These are phyloP conservation scores for Lipomyces starkeyi DNA, from an alignment of 805 yeast species.

Conservation along the genomic window DNA sequence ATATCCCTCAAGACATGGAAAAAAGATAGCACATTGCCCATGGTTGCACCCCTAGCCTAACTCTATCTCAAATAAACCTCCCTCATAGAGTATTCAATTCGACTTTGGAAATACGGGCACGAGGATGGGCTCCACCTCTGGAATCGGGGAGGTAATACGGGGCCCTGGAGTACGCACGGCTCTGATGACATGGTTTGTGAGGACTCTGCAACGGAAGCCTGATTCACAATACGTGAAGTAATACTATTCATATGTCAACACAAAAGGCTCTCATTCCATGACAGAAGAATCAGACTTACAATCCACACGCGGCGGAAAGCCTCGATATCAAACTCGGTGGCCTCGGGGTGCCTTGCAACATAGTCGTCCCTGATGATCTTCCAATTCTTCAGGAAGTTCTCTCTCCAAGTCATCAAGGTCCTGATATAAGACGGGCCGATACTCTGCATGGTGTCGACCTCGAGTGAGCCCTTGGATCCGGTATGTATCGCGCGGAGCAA, in stretches of 20 bases:
- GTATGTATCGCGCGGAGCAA: neutral
- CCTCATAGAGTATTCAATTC: neutral
- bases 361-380: neutral
- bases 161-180: neutral
- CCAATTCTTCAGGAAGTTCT: neutral
- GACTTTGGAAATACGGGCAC: neutral
- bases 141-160: neutral
- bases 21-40: neutral
- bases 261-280: neutral
- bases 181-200: neutral
- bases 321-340: neutral
- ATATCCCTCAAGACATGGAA: neutral
- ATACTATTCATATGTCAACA: neutral
- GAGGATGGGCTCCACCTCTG: neutral
- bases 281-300: neutral
- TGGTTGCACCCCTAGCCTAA: neutral
- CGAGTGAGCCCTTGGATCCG: neutral
- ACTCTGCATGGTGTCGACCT: neutral
- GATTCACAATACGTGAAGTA: neutral
- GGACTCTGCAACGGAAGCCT: neutral
- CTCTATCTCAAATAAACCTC: neutral
- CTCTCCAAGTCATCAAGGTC: neutral
- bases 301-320: conserved; percentile 1
- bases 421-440: neutral
- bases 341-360: neutral